Evolutionary conservation across 208 protist species (phyloP), one percentile per base, ranked within the genome.

Genomic region (Acanthamoeba sp.): DNA sequence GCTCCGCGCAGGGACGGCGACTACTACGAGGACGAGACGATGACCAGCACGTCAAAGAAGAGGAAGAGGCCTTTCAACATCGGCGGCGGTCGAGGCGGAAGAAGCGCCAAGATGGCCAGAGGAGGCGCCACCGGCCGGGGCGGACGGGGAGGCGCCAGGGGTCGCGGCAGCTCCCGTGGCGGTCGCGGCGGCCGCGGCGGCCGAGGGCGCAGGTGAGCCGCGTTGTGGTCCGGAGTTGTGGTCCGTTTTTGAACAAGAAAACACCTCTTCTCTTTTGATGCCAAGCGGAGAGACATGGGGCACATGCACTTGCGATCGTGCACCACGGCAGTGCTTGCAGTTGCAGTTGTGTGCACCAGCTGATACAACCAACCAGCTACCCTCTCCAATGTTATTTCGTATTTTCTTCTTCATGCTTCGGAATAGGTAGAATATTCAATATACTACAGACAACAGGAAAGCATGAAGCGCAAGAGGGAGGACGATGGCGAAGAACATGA

Each of bases 21-120:
- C 34, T 87, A 50, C 45, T 87, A 87, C 78, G 78, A 87, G 78
- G 78, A 87, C 48, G 78, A 87, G 45, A 38, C 45, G 2, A 87
- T 38, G 48, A 59, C 45, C 45, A 38, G 78, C 78, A 59, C 24
- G 5, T 73, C 85, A 16, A 73, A 91, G 85, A 91, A 91, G 55
- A 34, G 57, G 34, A 73, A 64, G 85, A 10, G 50, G 57, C 57
- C 85, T 22, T 91, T 91, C 59, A 73, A 38, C 57, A 91, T 91
- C 27, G 57, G 85, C 36, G 85, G 59, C 27, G 16, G 85, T 3
- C 32, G 57, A 71, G 59, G 59, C 6, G n/a, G 85, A 22, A n/a
- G 38, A 34, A 71, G 59, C 32, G 29, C 29, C 45, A 91, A 91
- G 85, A 71, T 64, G 38, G 55, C 34, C 34, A 27, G 85, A 16